Percentiles rank a stretch among this genome's conserved stretches.
These are phyloP conservation scores for Trichoderma koningiopsis DNA, from an alignment of 2,329 filamentous ascomycete species.

Conservation along the genomic window DNA sequence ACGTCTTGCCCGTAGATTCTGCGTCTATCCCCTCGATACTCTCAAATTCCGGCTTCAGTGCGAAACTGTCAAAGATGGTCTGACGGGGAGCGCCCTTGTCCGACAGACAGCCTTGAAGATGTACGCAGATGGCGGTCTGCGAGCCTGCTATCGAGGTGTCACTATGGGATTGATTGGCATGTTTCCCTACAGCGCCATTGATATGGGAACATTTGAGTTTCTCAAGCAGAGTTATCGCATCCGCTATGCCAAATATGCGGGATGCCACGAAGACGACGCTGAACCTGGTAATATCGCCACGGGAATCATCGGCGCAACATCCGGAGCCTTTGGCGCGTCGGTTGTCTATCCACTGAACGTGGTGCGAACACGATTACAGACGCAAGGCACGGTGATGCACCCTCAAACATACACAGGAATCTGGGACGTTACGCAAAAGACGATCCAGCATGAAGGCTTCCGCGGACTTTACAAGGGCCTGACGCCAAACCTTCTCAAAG, in stretches of 20 bases:
- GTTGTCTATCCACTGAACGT: conserved; percentile 95
- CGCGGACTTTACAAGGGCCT: conserved; percentile 91
- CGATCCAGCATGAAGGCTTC: conserved; percentile 78
- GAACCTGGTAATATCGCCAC: conserved; percentile 80
- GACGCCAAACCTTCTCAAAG: conserved; percentile 93
- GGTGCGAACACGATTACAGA: conserved; percentile 86
- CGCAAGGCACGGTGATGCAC: conserved; percentile 91
- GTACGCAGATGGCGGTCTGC: conserved; percentile 73
- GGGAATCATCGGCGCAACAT: conserved; percentile 85
- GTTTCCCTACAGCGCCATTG: conserved; percentile 97
- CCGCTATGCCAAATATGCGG: conserved; percentile 68
- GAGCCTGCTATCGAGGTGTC: conserved; percentile 84
- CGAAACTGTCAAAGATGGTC: conserved; percentile 83
- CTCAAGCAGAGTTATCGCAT: conserved; percentile 74
- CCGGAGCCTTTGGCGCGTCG: conserved; percentile 88
- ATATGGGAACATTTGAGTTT: conserved; percentile 93
- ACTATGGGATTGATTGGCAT: conserved; percentile 94
- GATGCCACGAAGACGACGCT: conserved; percentile 81
- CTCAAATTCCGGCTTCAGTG: conserved; percentile 87
- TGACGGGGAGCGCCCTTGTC: conserved; percentile 81
- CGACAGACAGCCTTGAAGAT: conserved; percentile 83
- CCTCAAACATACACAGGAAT: conserved; percentile 89
- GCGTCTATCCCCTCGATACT: conserved; percentile 91
- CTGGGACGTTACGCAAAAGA: conserved; percentile 82
- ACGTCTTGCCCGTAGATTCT: conserved; percentile 58